Evolutionary conservation across 208 protist species (phyloP).

Genomic region (Crithidia bombi): DNA sequence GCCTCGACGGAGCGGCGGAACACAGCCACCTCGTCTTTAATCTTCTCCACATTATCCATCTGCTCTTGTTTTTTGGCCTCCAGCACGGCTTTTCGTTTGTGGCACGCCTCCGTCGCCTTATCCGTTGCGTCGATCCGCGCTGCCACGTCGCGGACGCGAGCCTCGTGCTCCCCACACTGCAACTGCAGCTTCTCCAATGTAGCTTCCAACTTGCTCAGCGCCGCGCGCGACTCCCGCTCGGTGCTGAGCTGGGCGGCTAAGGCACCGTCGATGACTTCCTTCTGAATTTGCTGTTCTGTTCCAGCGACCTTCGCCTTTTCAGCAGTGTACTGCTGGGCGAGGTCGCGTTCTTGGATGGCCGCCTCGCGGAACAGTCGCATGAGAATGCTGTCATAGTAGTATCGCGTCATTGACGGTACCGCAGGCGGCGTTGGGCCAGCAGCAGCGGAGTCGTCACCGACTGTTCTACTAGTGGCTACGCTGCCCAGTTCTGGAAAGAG

Average conservation of each 20-base stretch:
- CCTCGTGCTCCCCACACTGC: conserved; percentile 13
- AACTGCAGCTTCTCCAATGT: conserved; percentile 13
- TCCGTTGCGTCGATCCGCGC: conserved; percentile 26
- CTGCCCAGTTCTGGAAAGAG: conserved; percentile 21
- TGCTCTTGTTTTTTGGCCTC: conserved; percentile 57
- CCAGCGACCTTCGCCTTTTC: conserved; percentile 14
- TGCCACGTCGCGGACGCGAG: conserved; percentile 18
- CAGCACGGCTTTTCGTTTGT: conserved; percentile 33
- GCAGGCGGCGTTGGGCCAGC: not conserved
- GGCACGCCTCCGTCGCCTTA: conserved; percentile 27
- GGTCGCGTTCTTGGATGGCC: conserved; percentile 7
- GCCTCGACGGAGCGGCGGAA: conserved; percentile 30
- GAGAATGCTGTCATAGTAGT: conserved; percentile 43
- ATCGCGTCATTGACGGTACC: conserved; percentile 22
- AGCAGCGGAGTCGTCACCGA: not conserved
- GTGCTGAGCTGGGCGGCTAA: conserved; percentile 33
- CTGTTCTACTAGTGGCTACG: not conserved
- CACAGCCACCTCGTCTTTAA: conserved; percentile 46
- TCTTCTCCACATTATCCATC: conserved; percentile 70
- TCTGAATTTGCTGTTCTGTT: conserved; percentile 40
- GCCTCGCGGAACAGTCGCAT: conserved; percentile 34
- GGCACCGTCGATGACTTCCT: conserved; percentile 28
- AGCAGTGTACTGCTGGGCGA: conserved; percentile 12
- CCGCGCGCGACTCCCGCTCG: conserved; percentile 25
- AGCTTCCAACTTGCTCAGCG: conserved; percentile 12